These are phyloP conservation scores for Brassica hybrid DNA, from an alignment of 441 rosid genomes.

Conservation along the genomic window DNA sequence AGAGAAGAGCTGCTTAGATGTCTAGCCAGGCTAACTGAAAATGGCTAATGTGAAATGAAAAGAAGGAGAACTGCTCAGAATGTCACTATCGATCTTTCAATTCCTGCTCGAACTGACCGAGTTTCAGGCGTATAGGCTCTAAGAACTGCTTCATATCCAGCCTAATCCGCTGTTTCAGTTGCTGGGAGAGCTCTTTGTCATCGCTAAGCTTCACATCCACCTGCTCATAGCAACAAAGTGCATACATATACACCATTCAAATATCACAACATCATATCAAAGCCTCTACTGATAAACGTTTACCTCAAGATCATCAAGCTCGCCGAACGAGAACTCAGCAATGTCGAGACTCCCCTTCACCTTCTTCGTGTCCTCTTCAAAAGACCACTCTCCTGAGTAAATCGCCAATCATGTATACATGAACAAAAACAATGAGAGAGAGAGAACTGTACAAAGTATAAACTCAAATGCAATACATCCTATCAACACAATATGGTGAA, in stretches of 20 bases:
- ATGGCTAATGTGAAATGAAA: slow-evolving; percentile 2
- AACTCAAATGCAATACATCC: slow-evolving; percentile 1
- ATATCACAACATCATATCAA: not conserved
- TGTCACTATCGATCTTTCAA: slow-evolving; percentile 67
- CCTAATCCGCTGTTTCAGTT: slow-evolving; percentile 57
- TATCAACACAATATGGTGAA: not conserved
- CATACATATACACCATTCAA: not conserved
- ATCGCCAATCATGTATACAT: not conserved
- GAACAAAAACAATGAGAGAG: not conserved
- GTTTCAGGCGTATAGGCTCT: slow-evolving; percentile 74
- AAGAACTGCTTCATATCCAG: slow-evolving; percentile 71
- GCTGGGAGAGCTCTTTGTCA: slow-evolving; percentile 65
- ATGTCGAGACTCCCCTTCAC: slow-evolving; percentile 73
- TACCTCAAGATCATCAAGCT: slow-evolving; percentile 93
- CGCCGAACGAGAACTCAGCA: slow-evolving; percentile 87
- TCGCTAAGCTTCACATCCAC: slow-evolving; percentile 64
- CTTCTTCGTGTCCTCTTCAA: slow-evolving; percentile 60
- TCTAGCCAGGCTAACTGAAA: not conserved
- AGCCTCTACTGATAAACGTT: not conserved
- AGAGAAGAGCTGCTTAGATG: not conserved
- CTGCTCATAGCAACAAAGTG: slow-evolving; percentile 44
- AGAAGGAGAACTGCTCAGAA: not conserved
- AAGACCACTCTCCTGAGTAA: slow-evolving; percentile 78
- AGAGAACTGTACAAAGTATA: not conserved
- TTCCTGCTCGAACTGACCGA: slow-evolving; percentile 81